phyloP scores from a whole-genome alignment of 306 rosid species.

The Myrica gale region DNA sequence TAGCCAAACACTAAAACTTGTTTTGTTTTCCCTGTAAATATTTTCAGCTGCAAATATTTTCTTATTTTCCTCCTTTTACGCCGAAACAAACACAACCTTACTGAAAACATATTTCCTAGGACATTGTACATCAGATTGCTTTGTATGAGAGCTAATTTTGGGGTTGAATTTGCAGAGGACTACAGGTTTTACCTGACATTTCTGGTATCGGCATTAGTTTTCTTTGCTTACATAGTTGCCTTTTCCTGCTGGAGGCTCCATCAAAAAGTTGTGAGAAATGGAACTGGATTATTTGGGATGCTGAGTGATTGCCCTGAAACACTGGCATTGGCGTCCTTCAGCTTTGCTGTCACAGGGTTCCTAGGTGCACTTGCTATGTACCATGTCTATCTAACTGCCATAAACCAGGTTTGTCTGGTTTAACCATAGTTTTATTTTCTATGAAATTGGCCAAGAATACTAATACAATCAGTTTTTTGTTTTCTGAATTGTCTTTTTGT shows the following conservation, averaged over 20 bases:
- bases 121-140: neutral
- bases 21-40: too few species aligned
- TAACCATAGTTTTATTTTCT: neutral
- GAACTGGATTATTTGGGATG: conserved; percentile 9
- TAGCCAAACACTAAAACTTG: too few species aligned
- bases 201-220: conserved; percentile 25
- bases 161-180: conserved; percentile 33
- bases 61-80: too few species aligned
- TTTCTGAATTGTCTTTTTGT: too few species aligned
- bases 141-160: neutral
- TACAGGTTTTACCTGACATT: conserved; percentile 27
- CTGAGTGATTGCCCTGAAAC: conserved; percentile 38
- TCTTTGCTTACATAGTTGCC: conserved; percentile 27
- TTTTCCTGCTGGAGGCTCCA: conserved; percentile 36
- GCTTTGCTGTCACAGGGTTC: conserved; percentile 28
- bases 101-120: neutral
- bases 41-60: too few species aligned
- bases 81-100: too few species aligned
- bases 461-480: neutral
- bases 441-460: neutral
- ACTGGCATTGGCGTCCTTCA: conserved; percentile 31
- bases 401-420: conserved; percentile 30
- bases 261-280: conserved; percentile 20
- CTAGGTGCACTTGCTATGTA: conserved; percentile 22
- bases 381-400: conserved; percentile 31